These are phyloP conservation scores for Coemansia sp. DNA, from an alignment of 192 early-diverging fungal genomes.

Conservation along the genomic window DNA sequence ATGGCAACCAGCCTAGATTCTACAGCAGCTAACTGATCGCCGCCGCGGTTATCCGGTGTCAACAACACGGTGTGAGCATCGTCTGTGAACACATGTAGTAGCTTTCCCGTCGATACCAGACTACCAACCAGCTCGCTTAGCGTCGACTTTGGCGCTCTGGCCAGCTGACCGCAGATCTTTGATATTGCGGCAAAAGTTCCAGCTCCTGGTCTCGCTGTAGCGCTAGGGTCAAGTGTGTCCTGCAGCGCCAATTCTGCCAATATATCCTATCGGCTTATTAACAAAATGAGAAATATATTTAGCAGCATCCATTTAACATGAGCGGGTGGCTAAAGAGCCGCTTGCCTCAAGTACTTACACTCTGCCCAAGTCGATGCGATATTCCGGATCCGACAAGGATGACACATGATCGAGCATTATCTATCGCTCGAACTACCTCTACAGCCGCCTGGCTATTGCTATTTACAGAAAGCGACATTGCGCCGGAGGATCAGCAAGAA, in stretches of 20 bases:
- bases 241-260: slow-evolving; percentile 3
- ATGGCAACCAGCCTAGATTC: slow-evolving; percentile 25
- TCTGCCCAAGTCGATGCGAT: slow-evolving; percentile 3
- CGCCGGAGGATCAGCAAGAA: neutral
- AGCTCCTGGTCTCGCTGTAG: neutral
- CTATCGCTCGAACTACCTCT: slow-evolving; percentile 3
- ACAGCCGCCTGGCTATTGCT: neutral
- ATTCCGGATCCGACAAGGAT: slow-evolving; percentile 24
- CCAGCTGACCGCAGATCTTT: slow-evolving; percentile 21
- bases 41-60: neutral
- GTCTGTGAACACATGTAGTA: slow-evolving; percentile 31
- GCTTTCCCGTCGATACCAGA: slow-evolving; percentile 5
- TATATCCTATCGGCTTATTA: neutral
- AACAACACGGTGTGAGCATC: slow-evolving; percentile 19
- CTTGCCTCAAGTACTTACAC: slow-evolving; percentile 8
- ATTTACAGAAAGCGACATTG: slow-evolving; percentile 1
- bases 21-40: slow-evolving; percentile 9
- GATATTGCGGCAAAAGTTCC: slow-evolving; percentile 20
- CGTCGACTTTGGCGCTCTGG: slow-evolving; percentile 4
- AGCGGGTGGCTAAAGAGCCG: neutral
- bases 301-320: neutral
- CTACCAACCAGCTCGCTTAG: slow-evolving; percentile 12
- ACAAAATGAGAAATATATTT: neutral
- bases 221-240: neutral
- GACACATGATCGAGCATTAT: slow-evolving; percentile 22